Percentiles rank a stretch among this genome's conserved stretches.
phyloP scores from a whole-genome alignment of 2,329 filamentous ascomycete genomes.

The Samsoniella hepiali region DNA sequence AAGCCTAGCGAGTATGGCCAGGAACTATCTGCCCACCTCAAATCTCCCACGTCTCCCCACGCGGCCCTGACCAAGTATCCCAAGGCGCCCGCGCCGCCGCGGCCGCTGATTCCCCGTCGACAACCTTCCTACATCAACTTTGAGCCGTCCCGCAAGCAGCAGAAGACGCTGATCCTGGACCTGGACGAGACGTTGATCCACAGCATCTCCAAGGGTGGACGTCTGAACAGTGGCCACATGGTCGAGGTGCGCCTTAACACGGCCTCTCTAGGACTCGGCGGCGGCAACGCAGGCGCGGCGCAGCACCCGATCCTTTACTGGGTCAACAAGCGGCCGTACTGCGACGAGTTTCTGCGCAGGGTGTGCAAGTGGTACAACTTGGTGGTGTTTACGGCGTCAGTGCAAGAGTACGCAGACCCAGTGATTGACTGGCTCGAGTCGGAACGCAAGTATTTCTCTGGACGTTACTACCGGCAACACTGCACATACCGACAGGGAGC shows the following conservation, averaged over 20 bases:
- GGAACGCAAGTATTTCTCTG: slow-evolving; percentile 93
- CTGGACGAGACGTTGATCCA: slow-evolving; percentile 97
- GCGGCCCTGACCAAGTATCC: slow-evolving; percentile 83
- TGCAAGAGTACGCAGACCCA: slow-evolving; percentile 97
- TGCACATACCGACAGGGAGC: slow-evolving; percentile 94
- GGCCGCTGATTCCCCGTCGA: slow-evolving; percentile 82
- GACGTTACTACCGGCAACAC: slow-evolving; percentile 92
- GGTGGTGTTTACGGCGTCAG: slow-evolving; percentile 92
- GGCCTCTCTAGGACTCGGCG: slow-evolving; percentile 63
- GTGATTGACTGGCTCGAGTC: slow-evolving; percentile 98
- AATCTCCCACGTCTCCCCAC: slow-evolving; percentile 85
- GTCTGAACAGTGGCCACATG: slow-evolving; percentile 97
- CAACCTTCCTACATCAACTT: slow-evolving; percentile 81
- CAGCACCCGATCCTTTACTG: slow-evolving; percentile 98
- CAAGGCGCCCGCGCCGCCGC: slow-evolving; percentile 80
- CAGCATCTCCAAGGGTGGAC: slow-evolving; percentile 92
- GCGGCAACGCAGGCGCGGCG: slow-evolving; percentile 46
- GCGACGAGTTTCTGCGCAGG: slow-evolving; percentile 90
- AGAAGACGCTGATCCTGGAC: slow-evolving; percentile 93
- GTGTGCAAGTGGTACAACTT: slow-evolving; percentile 98
- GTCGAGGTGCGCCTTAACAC: slow-evolving; percentile 90
- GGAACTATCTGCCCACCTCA: slow-evolving; percentile 74
- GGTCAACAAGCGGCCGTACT: slow-evolving; percentile 95
- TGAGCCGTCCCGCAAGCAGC: slow-evolving; percentile 55
- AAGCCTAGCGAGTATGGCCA: slow-evolving; percentile 39